These are phyloP conservation scores for Trypanosoma theileri DNA, from an alignment of 208 protist genomes.

Conservation along the genomic window DNA sequence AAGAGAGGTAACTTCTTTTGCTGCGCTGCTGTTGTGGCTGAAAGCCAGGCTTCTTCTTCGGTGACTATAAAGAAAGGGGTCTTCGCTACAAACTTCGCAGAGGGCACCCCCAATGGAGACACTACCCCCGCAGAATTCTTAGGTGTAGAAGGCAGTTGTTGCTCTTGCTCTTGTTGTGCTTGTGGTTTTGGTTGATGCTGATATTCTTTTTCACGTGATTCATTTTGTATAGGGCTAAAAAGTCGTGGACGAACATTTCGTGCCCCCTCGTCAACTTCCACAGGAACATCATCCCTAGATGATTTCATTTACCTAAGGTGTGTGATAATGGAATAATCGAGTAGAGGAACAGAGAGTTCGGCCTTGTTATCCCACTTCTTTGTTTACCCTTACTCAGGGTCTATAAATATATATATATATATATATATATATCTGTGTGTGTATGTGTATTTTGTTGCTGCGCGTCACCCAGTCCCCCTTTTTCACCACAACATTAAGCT, in stretches of 20 bases:
- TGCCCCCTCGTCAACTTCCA: not conserved
- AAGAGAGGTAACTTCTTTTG: slow-evolving; percentile 3
- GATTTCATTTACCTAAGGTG: slow-evolving; percentile 8
- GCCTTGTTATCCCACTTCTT: too few relatives aligned
- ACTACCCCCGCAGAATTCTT: not conserved
- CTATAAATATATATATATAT: slow-evolving; percentile 1
- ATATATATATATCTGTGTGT: slow-evolving; percentile 9
- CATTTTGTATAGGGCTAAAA: not conserved
- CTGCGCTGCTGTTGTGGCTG: not conserved
- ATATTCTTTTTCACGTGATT: not conserved
- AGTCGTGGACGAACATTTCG: slow-evolving; percentile 17
- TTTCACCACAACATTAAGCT: too few relatives aligned
- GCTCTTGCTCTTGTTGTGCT: not conserved
- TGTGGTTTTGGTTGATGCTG: too few relatives aligned
- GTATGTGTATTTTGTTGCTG: not conserved
- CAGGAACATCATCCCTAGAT: not conserved
- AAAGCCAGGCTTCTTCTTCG: slow-evolving; percentile 11
- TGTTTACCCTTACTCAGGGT: not conserved
- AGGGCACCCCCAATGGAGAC: not conserved
- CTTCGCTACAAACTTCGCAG: slow-evolving; percentile 2
- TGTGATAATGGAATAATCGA: not conserved
- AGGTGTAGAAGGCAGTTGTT: not conserved
- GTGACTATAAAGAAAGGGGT: slow-evolving; percentile 23
- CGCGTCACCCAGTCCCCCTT: too few relatives aligned
- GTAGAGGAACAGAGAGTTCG: too few relatives aligned